Conservation (phyloP, 306 rosid species). For the Lathyrus oleraceus region DNA sequence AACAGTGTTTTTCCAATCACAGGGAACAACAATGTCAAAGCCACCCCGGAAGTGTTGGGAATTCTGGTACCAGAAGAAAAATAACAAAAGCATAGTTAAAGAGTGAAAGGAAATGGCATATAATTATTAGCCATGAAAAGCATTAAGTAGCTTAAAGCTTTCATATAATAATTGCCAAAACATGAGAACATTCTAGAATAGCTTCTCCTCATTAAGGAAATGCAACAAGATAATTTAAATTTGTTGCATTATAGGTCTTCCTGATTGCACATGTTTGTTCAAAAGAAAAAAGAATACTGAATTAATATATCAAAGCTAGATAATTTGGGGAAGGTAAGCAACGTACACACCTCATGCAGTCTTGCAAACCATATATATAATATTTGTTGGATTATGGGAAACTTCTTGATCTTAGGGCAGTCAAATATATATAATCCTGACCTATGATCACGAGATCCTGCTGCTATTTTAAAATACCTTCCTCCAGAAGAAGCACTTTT, state of each 20-base stretch:
- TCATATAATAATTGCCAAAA: too few species aligned
- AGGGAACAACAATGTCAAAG: constrained; percentile 23
- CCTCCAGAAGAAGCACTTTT: background rate
- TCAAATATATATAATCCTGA: constrained; percentile 22
- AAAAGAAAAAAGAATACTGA: too few species aligned
- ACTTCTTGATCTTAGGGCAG: background rate
- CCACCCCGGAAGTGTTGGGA: constrained; percentile 29
- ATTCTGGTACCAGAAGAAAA: background rate
- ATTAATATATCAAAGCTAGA: too few species aligned
- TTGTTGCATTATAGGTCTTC: too few species aligned
- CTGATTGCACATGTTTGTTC: too few species aligned
- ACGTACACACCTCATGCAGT: background rate
- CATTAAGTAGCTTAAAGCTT: too few species aligned
- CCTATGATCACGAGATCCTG: background rate
- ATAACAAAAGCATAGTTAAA: background rate
- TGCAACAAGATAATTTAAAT: too few species aligned
- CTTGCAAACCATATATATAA: background rate
- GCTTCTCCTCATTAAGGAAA: too few species aligned
- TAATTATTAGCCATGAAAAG: background rate
- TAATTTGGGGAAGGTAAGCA: background rate
- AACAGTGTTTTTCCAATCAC: background rate
- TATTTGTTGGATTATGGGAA: background rate
- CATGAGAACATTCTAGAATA: too few species aligned
- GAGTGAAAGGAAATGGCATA: background rate
- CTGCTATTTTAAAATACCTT: background rate